Evolutionary conservation across 2,329 filamentous ascomycete species (phyloP), one percentile per base, ranked within the genome.

Genomic region (Niveomyces coronatus): DNA sequence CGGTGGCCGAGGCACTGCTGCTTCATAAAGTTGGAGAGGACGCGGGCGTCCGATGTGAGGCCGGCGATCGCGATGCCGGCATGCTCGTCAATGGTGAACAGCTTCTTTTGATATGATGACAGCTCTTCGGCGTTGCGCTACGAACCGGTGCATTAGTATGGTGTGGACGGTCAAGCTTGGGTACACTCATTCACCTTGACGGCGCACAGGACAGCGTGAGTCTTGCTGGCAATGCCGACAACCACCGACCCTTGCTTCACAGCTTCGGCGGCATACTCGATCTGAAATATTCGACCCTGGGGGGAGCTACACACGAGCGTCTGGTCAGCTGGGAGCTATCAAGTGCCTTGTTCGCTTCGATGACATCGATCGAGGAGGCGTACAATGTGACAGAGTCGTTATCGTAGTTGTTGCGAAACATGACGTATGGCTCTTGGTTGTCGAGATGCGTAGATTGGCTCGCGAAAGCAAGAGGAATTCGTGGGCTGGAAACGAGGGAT

Each of bases 341-440:
- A 23, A 41, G 44, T n/a, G n/a, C n/a, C n/a, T n/a, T 20, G 31
- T 41, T 42, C 42, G 39, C 42, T 39, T 44, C 40, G 18, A 33
- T 30, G 35, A 35, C 32, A 27, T 37, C 20, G 40, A 15, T 15
- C 18, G 35, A 35, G 40, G 37, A 47, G 57, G 66, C 81, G 67
- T 74, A 94, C 87, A 96, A 98, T 68, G 91, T 98, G 68, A 96
- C 88, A 47, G 89, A 94, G 67, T 98, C 91, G 79, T 98, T 98
- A 71, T 98, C 91, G 75, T 98, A 98, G 68, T 96, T 96, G 75
- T 98, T 98, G 68, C 91, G 79, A 71, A 98, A 98, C 91, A 98
- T 96, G 57, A 57, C 79, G 74, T 32, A 49, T 43, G 34, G 34
- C 24, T 37, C 52, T 29, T 18, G 27, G 34, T 28, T 28, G 28